Evolutionary conservation across 352 stramenopile genomes (phyloP), one percentile per base, ranked within the genome.

Genomic region (Discostella stelligera): DNA sequence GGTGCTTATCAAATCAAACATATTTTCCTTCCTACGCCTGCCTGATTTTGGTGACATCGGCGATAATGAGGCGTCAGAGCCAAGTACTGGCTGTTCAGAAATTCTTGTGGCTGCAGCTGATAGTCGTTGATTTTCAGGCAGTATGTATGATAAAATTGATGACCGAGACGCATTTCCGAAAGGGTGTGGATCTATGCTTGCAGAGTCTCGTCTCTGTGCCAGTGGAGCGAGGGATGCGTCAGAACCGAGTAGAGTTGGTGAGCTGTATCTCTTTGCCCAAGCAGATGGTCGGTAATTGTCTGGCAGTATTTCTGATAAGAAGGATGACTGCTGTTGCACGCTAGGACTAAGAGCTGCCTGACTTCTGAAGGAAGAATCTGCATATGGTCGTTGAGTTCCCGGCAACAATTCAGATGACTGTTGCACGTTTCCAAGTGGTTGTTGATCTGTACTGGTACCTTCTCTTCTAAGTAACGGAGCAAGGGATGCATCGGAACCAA

Each of bases 1-100:
- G 16, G 59, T 27, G 10, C 59, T 32, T 8, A 66, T 23, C 30
- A 30, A 13, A n/a, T 54, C 59, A 10, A 66, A 41, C 8, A 25
- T 39, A 8, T 37, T 27, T 1, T 49, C 59, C 8, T 14, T 20
- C 11, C 14, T 16, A 32, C 3, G 2, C 14, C 25, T 11, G 23
- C 9, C 13, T 20, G 14, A 20, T 16, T 37, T 50, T 11, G 59
- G 32, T 3, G 32, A 37, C 30, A 23, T 27, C 0, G 59, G 23
- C 5, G 59, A 53, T 2, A 66, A 37, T 18, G 59, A 53, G 39
- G 59, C 59, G 46, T 66, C 59, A n/a, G 59, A 66, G 9, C 59
- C 59, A 14, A 66, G 23, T 23, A 55, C 21, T 7, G 59, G 30
- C 30, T 27, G 59, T 18, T 66, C 59, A 37, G 23, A 25, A 10